Base-by-base conservation (phyloP, 306 rosid species). In the Sphenostylis stenocarpa region DNA sequence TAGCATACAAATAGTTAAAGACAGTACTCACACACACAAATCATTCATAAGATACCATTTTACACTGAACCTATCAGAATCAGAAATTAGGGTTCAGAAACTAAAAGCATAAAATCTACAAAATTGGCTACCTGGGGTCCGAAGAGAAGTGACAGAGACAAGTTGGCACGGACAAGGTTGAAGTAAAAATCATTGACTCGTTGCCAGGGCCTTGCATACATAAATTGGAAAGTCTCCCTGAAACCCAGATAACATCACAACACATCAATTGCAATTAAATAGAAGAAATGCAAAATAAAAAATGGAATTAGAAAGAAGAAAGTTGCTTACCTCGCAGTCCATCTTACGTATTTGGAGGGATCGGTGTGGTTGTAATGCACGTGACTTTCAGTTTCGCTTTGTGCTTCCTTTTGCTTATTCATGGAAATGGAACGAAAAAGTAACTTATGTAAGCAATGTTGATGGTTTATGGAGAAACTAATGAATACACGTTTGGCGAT, bases 181-280 rank as follows among this genome's bases (percentile, higher is more conserved):
- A 76, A 82, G 64, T 90, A 95, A 77, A 92, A 90, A 67, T 88
- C 86, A 63, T 88, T 79, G 73, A 95, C 88, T 72, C 62, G 85
- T 48, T 87, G 80, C 98, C 98, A 92, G 31, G 93, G 97, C 51
- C 93, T 85, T 75, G 80, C 85, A 29, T 87, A 49, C 98, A 95
- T 89, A 81, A 88, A 88, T 56, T 85, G 67, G 83, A 80, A 89
- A 87, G 96, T 85, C 80, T 92, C 97, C 72, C 97, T 89, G 76
- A 45, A 28, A 62, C 15, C 43, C 51, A 78, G 43, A 62, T 39
- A 75, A 66, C 75, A 69, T 0, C 13, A 38, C 13, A 19, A 5
- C 17, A 47, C 15, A 38, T 9, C 7, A 3, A 33, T 62, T 36
- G 31, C n/a, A 36, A 38, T 17, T 29, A 29, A 45, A 72, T 60